A percentile compares a stretch with the other conserved stretches of the same genome.
These are phyloP conservation scores for Dendryphion nanum DNA, from an alignment of 2,329 filamentous ascomycete genomes.

Conservation along the genomic window DNA sequence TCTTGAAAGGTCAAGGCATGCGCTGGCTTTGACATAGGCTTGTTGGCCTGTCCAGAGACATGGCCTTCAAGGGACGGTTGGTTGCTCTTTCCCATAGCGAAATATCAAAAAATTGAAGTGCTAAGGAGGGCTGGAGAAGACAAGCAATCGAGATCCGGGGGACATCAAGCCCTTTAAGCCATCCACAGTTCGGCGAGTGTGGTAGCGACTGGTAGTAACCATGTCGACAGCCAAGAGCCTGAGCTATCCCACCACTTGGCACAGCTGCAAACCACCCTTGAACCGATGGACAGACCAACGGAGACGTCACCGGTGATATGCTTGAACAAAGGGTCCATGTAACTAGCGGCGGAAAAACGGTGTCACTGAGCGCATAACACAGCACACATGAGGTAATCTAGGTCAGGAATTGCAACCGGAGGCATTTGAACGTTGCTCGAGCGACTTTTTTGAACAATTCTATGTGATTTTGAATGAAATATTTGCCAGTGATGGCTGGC, in stretches of 20 bases:
- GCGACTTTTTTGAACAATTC: not conserved
- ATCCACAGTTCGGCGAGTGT: slow-evolving; percentile 11
- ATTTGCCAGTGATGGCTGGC: not conserved
- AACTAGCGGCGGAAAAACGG: slow-evolving; percentile 2
- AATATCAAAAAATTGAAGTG: slow-evolving; percentile 16
- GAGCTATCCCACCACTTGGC: slow-evolving; percentile 27
- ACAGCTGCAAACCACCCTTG: slow-evolving; percentile 22
- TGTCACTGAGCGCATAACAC: too few relatives aligned
- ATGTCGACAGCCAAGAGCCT: slow-evolving; percentile 33
- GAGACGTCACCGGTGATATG: slow-evolving; percentile 24
- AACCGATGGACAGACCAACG: slow-evolving; percentile 13
- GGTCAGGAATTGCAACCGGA: not conserved
- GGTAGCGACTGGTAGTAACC: slow-evolving; percentile 19
- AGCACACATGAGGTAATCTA: not conserved
- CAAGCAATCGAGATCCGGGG: slow-evolving; percentile 31
- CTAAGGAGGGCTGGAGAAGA: slow-evolving; percentile 23
- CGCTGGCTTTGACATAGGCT: slow-evolving; percentile 59
- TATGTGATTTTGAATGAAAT: not conserved
- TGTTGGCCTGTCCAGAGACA: slow-evolving; percentile 48
- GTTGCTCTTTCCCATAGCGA: slow-evolving; percentile 38
- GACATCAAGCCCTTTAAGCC: slow-evolving; percentile 27
- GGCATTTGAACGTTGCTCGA: not conserved
- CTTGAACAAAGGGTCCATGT: slow-evolving; percentile 12
- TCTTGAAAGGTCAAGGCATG: slow-evolving; percentile 58
- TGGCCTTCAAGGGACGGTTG: slow-evolving; percentile 37